Evolutionary conservation across 495 filamentous ascomycete species (phyloP).

Genomic region (Aspergillus affinis): DNA sequence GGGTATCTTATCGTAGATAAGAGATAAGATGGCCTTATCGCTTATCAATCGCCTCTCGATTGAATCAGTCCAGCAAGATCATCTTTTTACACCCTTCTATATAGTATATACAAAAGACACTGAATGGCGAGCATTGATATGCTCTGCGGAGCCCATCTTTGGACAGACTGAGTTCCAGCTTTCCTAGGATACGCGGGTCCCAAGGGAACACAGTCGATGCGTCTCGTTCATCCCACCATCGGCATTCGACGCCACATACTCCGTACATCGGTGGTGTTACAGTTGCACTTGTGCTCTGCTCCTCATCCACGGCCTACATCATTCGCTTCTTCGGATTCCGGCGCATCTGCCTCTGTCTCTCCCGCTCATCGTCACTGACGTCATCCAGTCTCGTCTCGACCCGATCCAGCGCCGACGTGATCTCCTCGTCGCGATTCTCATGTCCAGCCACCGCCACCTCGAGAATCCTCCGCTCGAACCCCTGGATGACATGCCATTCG

Average conservation of each 20-base stretch:
- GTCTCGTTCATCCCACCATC: not conserved
- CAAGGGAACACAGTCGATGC: not conserved
- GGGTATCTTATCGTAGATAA: not conserved
- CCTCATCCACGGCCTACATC: slow-evolving; percentile 34
- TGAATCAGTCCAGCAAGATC: too few species aligned
- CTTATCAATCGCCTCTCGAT: too few species aligned
- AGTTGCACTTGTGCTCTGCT: not conserved
- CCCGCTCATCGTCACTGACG: slow-evolving; percentile 35
- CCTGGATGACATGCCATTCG: slow-evolving; percentile 64
- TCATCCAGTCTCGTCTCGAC: slow-evolving; percentile 35
- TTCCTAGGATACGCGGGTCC: too few species aligned
- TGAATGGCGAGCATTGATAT: too few species aligned
- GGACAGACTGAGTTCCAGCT: too few species aligned
- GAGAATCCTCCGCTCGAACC: slow-evolving; percentile 80
- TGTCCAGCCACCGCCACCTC: slow-evolving; percentile 81
- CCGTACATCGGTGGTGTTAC: not conserved
- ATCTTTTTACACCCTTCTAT: too few species aligned
- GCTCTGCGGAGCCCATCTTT: too few species aligned
- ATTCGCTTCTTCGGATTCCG: slow-evolving; percentile 51
- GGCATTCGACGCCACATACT: too few species aligned
- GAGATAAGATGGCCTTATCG: not conserved
- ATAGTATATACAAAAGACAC: too few species aligned
- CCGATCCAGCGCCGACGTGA: slow-evolving; percentile 30
- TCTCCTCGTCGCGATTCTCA: slow-evolving; percentile 42
- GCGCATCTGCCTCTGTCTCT: slow-evolving; percentile 32